These are phyloP conservation scores for Arabidopsis lyrata DNA, from an alignment of 441 rosid genomes.

Conservation along the genomic window DNA sequence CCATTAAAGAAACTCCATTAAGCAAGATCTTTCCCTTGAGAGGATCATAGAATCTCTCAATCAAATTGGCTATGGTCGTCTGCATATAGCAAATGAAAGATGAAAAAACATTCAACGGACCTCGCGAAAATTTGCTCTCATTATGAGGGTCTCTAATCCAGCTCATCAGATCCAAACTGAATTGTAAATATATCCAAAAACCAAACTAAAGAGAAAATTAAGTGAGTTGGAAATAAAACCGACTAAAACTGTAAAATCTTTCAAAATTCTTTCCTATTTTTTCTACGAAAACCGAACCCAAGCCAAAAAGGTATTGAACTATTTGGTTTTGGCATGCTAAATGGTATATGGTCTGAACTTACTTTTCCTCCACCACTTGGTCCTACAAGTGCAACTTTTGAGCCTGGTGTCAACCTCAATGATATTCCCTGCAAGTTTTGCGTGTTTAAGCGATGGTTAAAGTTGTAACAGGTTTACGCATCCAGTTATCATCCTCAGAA, in stretches of 20 bases:
- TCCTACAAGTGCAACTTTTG: conserved; percentile 96
- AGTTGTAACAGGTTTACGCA: background rate
- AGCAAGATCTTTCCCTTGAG: conserved; percentile 78
- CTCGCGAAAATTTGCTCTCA: background rate
- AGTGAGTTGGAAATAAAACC: background rate
- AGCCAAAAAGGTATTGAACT: background rate
- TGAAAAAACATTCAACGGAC: background rate
- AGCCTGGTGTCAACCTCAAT: conserved; percentile 76
- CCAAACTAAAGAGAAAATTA: background rate
- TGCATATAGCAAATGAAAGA: conserved; percentile 47
- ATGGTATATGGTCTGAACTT: conserved; percentile 33
- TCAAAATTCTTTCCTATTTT: background rate
- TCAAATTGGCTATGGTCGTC: conserved; percentile 91
- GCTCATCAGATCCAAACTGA: background rate
- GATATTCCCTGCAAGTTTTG: conserved; percentile 72
- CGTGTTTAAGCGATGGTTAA: background rate
- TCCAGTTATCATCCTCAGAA: background rate
- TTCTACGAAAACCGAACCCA: background rate
- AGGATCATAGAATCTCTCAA: conserved; percentile 95
- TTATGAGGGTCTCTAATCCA: background rate
- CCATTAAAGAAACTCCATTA: conserved; percentile 82
- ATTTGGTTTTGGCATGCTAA: background rate
- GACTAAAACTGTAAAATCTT: background rate
- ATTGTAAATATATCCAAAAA: background rate
- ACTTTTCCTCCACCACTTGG: conserved; percentile 99